Percentiles rank a stretch among this genome's conserved stretches.
These are phyloP conservation scores for Plasmodium falciparum DNA, from an alignment of 169 alveolate genomes.

Conservation along the genomic window DNA sequence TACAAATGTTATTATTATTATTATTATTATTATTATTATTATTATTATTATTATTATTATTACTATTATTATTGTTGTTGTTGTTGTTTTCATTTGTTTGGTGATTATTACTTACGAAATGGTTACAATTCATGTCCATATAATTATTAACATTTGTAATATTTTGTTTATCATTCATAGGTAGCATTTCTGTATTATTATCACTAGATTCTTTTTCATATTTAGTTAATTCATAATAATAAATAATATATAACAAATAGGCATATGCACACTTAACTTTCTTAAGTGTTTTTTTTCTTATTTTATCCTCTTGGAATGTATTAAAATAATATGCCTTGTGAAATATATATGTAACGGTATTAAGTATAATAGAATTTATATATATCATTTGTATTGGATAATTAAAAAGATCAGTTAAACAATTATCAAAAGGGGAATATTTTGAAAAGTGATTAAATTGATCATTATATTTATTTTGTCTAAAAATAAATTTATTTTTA, in stretches of 20 bases:
- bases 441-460: constrained; percentile 19
- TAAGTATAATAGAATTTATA: constrained; percentile 45
- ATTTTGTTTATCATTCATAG: neutral
- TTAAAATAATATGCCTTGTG: constrained; percentile 47
- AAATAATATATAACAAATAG: constrained; percentile 43
- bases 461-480: neutral
- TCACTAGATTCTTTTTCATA: too few species aligned
- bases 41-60: neutral
- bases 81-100: neutral
- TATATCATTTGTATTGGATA: constrained; percentile 57
- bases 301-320: constrained; percentile 25
- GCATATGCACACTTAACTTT: constrained; percentile 47
- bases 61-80: neutral
- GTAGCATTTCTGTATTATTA: neutral
- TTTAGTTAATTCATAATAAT: constrained; percentile 35
- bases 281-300: constrained; percentile 23
- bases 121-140: neutral
- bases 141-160: neutral
- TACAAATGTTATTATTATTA: neutral
- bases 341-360: constrained; percentile 50
- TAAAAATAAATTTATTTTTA: constrained; percentile 32
- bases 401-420: constrained; percentile 58
- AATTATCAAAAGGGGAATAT: constrained; percentile 37
- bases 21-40: neutral
- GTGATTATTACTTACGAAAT: too few species aligned